Base-by-base conservation (phyloP, 306 rosid genomes). In the Vigna unguiculata region DNA sequence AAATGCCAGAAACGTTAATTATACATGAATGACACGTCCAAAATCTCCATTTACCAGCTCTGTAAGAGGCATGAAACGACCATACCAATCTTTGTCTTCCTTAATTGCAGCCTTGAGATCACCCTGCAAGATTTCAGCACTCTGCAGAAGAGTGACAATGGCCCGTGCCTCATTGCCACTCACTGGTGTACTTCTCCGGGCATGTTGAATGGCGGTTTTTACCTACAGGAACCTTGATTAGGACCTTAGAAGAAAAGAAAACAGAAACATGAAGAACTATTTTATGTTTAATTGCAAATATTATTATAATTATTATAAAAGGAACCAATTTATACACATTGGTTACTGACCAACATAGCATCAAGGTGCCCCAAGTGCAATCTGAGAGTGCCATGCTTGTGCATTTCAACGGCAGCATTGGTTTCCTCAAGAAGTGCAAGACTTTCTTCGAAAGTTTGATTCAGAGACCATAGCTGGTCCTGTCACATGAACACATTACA, bases 41-140 rank as follows among this genome's bases (percentile, higher is more conserved):
- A 76, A 70, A 81, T 69, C 65, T 64, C 40, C 82, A 82, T 62
- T 81, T 87, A 95, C 98, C 95, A 90, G 82, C 84, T 88, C 90
- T 11, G 97, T 66, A 64, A 95, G 90, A 77, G 98, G 97, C 97
- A 90, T 92, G 82, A 90, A 90, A 69, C 90, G 97, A 53, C 80
- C 53, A 59, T 83, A 72, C 97, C 97, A 90, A 80, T 95, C 93
- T 34, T 78, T 82, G 43, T 87, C 96, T 83, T 88, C 92, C 87
- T 88, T 88, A 30, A 92, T 80, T 52, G 93, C 81, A 61, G 86
- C 88, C 80, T 89, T 89, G 40, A 95, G 73, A 80, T 86, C 88
- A 81, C 76, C 81, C 84, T 85, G 96, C 86, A 95, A 77, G 45
- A 79, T 64, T 19, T 95, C 97, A 19, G 93, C 89, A 80, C 68